Evolutionary conservation across 176 grass and related monocot species (phyloP).

Genomic region (Thalia dealbata): DNA sequence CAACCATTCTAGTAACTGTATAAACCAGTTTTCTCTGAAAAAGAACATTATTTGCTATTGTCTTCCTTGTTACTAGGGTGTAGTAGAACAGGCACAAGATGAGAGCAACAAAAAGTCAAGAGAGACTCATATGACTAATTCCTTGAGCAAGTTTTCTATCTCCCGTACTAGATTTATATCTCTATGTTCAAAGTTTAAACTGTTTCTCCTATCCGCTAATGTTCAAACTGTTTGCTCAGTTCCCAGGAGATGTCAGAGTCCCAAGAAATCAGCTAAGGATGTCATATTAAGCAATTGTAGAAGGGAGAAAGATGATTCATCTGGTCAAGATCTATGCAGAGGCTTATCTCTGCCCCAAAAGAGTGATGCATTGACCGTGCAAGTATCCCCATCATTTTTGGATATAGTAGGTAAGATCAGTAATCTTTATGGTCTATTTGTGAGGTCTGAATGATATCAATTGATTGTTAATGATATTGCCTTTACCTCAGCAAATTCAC

Average conservation of each 20-base stretch:
- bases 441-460: slow-evolving; percentile 1
- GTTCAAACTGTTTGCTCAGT: not conserved
- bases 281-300: not conserved
- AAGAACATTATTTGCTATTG: not conserved
- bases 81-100: not conserved
- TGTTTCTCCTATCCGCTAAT: too few relatives aligned
- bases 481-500: slow-evolving; percentile 21
- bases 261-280: not conserved
- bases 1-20: not conserved
- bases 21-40: slow-evolving; percentile 4
- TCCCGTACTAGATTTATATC: not conserved
- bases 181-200: too few relatives aligned
- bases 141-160: not conserved
- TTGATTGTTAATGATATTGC: slow-evolving; percentile 2
- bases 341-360: slow-evolving; percentile 11
- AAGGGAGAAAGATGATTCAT: slow-evolving; percentile 15
- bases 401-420: not conserved
- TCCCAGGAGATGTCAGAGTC: not conserved
- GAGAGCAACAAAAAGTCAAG: not conserved
- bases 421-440: not conserved
- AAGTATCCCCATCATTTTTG: not conserved
- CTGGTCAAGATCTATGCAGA: slow-evolving; percentile 11
- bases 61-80: not conserved
- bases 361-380: slow-evolving; percentile 17
- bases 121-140: not conserved